A percentile compares a stretch with the other conserved stretches of the same genome.
Evolutionary conservation across 2,329 filamentous ascomycete genomes (phyloP).

Genomic region (Chrysoporthe cubensis): DNA sequence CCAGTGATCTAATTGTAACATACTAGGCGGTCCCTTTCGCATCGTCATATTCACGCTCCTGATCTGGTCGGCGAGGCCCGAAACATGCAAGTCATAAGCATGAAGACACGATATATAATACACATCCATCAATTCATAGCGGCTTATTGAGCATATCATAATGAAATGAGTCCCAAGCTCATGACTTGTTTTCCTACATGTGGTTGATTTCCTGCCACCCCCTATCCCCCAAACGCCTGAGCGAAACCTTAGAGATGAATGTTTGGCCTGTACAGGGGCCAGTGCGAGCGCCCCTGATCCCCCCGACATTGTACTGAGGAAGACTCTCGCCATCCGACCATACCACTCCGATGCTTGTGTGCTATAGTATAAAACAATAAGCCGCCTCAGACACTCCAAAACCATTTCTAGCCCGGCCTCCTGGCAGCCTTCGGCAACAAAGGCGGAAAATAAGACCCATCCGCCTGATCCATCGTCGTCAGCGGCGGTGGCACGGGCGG

Average conservation of each 20-base stretch:
- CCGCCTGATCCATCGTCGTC: slow-evolving; percentile 38
- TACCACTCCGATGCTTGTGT: not conserved
- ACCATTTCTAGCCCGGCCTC: slow-evolving; percentile 27
- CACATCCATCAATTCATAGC: slow-evolving; percentile 13
- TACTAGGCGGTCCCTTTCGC: not conserved
- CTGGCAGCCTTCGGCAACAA: slow-evolving; percentile 40
- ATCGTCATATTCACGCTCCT: not conserved
- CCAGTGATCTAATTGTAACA: no score
- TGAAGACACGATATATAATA: not conserved
- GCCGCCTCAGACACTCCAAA: not conserved
- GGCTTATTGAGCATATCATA: not conserved
- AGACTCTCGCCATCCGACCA: not conserved
- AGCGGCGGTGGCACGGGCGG: slow-evolving; percentile 32
- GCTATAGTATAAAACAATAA: not conserved
- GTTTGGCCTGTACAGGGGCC: no score
- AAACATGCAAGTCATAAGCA: not conserved
- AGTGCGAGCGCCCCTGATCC: not conserved
- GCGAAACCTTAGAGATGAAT: no score
- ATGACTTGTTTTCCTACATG: not conserved
- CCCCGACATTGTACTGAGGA: no score
- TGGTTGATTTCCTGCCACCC: not conserved
- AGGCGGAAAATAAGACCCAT: slow-evolving; percentile 48
- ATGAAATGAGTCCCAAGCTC: not conserved
- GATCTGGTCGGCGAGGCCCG: no score
- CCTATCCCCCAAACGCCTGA: not conserved